Base-by-base conservation (phyloP, 2,329 filamentous ascomycete species). In the Cryoendolithus antarcticus region DNA sequence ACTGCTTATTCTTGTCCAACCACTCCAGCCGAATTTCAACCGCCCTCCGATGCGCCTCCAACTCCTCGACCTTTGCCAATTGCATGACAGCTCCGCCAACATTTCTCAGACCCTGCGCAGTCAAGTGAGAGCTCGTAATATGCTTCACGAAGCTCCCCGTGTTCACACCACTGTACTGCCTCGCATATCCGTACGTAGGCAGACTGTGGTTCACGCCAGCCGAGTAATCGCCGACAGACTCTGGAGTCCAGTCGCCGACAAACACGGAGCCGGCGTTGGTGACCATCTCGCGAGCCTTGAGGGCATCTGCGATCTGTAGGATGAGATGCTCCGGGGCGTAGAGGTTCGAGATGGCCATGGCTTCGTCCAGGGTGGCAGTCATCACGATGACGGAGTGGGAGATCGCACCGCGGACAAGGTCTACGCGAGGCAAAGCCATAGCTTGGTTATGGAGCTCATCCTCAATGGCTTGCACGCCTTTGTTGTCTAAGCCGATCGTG, bases 261-360 rank as follows among this genome's bases (percentile, higher is more conserved):
- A 98, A 98, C 5, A 98, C 88, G 58, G 86, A 94, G 11, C 91
- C 91, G 2, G 91, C 91, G 52, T 98, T 95, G 65, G 86, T 75
- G 15, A 98, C 86, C 59, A 80, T 65, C 29, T 83, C 77, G 1
- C 93, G 80, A 3, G 80, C 71, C 43, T 73, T 68, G 51, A 82
- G 77, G 4, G 91, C 82, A 47, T 93, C 71, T 47, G 80, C 71
- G 34, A 96, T 65, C 61, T 96, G 91, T 35, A 98, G 69, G 51
- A 98, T 98, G 57, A 98, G 65, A 65, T 98, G 91, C 67, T 98
- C 91, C 0, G 91, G 91, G 1, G 91, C 91, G 56, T 98, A 98
- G 13, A 82, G 73, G 60, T 98, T 98, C 72, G 86, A 94, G 38
- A 94, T 67, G 54, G 73, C 75, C 62, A 79, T 75, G 0, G 89